A percentile compares a stretch with the other conserved stretches of the same genome.
Evolutionary conservation across 2,329 filamentous ascomycete species (phyloP).

Genomic region (Exophiala calicioides): DNA sequence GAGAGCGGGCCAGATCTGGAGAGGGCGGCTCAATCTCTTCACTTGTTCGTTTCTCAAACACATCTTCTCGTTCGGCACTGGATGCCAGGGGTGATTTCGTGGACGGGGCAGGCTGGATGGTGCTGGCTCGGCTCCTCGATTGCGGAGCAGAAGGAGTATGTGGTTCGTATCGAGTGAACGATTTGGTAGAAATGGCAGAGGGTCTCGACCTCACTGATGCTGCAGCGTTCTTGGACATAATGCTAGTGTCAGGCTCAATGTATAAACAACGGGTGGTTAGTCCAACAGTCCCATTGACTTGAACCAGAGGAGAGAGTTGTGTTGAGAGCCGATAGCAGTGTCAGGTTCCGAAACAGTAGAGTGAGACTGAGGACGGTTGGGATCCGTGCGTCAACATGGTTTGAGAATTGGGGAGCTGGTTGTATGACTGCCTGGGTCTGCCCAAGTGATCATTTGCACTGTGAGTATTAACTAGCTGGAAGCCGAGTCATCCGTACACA

Average conservation of each 20-base stretch:
- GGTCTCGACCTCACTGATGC: slow-evolving; percentile 34
- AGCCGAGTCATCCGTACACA: slow-evolving; percentile 15
- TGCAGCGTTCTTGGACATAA: slow-evolving; percentile 23
- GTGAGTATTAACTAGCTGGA: too few relatives aligned
- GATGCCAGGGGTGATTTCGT: slow-evolving; percentile 29
- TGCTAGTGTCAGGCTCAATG: slow-evolving; percentile 61
- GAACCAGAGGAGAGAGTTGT: too few relatives aligned
- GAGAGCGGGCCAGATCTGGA: slow-evolving; percentile 34
- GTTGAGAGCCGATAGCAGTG: too few relatives aligned
- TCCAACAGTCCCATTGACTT: too few relatives aligned
- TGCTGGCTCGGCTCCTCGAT: slow-evolving; percentile 32
- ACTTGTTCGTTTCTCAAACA: slow-evolving; percentile 46
- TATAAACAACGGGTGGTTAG: too few relatives aligned
- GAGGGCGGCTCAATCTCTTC: slow-evolving; percentile 35
- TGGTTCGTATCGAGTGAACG: slow-evolving; percentile 41
- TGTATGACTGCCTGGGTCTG: too few relatives aligned
- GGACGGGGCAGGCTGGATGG: slow-evolving; percentile 21
- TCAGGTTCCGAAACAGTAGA: too few relatives aligned
- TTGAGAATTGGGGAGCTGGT: too few relatives aligned
- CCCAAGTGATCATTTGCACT: too few relatives aligned
- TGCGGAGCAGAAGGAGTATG: slow-evolving; percentile 27
- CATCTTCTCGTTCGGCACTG: slow-evolving; percentile 36
- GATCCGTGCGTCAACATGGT: too few relatives aligned
- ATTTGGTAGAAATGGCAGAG: slow-evolving; percentile 39
- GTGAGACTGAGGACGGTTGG: too few relatives aligned